These are phyloP conservation scores for Ceratocystiopsis minuta DNA, from an alignment of 2,329 filamentous ascomycete genomes.

Conservation along the genomic window DNA sequence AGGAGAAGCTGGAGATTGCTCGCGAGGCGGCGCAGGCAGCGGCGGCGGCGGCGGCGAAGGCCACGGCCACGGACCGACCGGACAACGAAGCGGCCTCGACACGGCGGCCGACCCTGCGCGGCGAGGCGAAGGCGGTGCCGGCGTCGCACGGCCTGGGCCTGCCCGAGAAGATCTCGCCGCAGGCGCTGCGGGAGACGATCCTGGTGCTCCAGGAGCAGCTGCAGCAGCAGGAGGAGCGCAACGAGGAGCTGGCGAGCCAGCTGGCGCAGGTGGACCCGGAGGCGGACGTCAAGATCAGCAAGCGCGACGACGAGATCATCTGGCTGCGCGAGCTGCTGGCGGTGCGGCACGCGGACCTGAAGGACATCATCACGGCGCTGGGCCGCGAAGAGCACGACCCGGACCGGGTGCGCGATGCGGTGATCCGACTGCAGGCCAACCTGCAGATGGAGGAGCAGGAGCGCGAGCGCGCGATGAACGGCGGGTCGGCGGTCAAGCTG, in stretches of 20 bases:
- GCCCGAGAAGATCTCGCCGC: slow-evolving; percentile 79
- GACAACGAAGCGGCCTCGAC: too few relatives aligned
- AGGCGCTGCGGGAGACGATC: slow-evolving; percentile 89
- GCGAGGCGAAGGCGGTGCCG: slow-evolving; percentile 1
- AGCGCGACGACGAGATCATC: slow-evolving; percentile 81
- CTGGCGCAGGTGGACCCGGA: slow-evolving; percentile 55
- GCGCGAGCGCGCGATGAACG: slow-evolving; percentile 65
- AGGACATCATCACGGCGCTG: slow-evolving; percentile 73
- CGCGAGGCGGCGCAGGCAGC: slow-evolving; percentile 75
- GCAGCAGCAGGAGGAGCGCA: slow-evolving; percentile 77
- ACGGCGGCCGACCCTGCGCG: too few relatives aligned
- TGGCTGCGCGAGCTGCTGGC: slow-evolving; percentile 90
- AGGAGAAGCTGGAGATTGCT: slow-evolving; percentile 81
- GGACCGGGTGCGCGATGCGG: slow-evolving; percentile 68
- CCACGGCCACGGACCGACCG: too few relatives aligned
- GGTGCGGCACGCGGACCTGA: slow-evolving; percentile 76
- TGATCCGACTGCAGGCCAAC: slow-evolving; percentile 83
- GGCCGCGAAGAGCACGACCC: slow-evolving; percentile 59
- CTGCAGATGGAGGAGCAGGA: slow-evolving; percentile 97
- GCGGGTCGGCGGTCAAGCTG: slow-evolving; percentile 46
- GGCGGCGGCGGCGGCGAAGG: slow-evolving; percentile 42
- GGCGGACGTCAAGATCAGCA: slow-evolving; percentile 64
- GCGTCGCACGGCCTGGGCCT: slow-evolving; percentile 24
- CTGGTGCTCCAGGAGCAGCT: slow-evolving; percentile 92
- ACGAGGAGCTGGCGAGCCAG: slow-evolving; percentile 68